Conservation (phyloP, 2,329 filamentous ascomycete species). For the Neophaeococcomyces aloes region DNA sequence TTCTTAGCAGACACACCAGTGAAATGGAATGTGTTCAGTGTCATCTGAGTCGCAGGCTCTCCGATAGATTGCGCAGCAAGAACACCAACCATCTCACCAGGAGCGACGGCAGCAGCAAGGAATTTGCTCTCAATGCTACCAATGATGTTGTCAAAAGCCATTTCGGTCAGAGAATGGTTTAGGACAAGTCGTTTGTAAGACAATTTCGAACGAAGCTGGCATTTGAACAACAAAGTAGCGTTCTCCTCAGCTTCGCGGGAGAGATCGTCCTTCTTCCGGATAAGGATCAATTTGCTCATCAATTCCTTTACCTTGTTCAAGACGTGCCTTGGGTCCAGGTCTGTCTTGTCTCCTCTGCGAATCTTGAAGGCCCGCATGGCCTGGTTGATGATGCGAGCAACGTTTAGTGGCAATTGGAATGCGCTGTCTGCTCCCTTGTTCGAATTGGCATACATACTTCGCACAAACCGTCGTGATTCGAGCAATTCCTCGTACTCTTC, state of each 20-base stretch:
- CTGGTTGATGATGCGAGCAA: constrained; percentile 80
- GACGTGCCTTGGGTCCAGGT: constrained; percentile 78
- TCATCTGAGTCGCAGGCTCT: constrained; percentile 98
- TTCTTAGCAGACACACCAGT: constrained; percentile 99
- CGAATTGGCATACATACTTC: constrained; percentile 39
- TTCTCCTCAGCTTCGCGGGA: constrained; percentile 79
- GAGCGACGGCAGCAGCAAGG: constrained; percentile 71
- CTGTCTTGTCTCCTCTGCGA: constrained; percentile 72
- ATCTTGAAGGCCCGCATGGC: constrained; percentile 86
- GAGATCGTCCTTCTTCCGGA: constrained; percentile 72
- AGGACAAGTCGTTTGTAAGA: constrained; percentile 89
- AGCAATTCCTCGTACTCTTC: constrained; percentile 72
- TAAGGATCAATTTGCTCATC: constrained; percentile 67
- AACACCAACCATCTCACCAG: constrained; percentile 98
- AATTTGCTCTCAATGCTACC: constrained; percentile 86
- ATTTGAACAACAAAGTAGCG: constrained; percentile 85
- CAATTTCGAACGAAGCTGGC: constrained; percentile 74
- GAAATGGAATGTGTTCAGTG: constrained; percentile 98
- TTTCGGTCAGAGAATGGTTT: constrained; percentile 73
- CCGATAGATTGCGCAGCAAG: constrained; percentile 96
- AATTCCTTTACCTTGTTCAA: constrained; percentile 68
- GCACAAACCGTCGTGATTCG: constrained; percentile 64
- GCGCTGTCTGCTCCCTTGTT: constrained; percentile 46
- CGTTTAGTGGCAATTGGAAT: constrained; percentile 86
- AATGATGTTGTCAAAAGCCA: constrained; percentile 84